Evolutionary conservation across 2,329 filamentous ascomycete species (phyloP).

Genomic region (Amauroascus verrucosus): DNA sequence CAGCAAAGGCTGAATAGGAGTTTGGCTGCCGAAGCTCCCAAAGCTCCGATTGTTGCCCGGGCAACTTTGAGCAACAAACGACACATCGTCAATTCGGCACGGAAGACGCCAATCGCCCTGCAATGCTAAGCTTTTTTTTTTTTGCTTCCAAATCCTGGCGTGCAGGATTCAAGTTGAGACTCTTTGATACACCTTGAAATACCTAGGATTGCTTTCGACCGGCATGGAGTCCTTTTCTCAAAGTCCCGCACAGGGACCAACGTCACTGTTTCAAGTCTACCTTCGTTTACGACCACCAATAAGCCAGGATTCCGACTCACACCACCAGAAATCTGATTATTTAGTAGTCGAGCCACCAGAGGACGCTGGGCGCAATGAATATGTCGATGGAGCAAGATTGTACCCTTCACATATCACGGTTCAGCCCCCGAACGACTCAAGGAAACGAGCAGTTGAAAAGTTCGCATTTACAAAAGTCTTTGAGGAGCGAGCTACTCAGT

Average conservation of each 20-base stretch:
- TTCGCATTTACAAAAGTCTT: constrained; percentile 94
- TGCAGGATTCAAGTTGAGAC: neutral
- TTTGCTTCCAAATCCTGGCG: neutral
- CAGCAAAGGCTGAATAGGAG: neutral
- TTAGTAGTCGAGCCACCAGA: constrained; percentile 60
- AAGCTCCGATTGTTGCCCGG: neutral
- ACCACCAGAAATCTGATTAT: constrained; percentile 30
- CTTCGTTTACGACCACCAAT: constrained; percentile 66
- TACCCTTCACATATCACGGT: constrained; percentile 61
- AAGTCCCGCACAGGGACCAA: constrained; percentile 31
- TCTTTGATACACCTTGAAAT: neutral
- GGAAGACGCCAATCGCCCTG: neutral
- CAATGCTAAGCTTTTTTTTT: neutral
- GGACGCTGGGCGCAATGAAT: constrained; percentile 21
- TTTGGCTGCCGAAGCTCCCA: neutral
- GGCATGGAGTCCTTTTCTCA: constrained; percentile 33
- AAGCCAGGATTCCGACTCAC: constrained; percentile 24
- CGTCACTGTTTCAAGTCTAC: constrained; percentile 77
- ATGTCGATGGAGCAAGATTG: constrained; percentile 26
- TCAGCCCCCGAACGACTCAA: constrained; percentile 69
- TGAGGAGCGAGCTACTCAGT: constrained; percentile 71
- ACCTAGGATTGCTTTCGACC: neutral
- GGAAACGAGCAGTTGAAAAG: constrained; percentile 79
- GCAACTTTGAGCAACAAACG: neutral
- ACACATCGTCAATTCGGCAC: neutral